These are phyloP conservation scores for Termitomyces sp. DNA, from an alignment of 768 basidiomycete genomes.

Conservation along the genomic window DNA sequence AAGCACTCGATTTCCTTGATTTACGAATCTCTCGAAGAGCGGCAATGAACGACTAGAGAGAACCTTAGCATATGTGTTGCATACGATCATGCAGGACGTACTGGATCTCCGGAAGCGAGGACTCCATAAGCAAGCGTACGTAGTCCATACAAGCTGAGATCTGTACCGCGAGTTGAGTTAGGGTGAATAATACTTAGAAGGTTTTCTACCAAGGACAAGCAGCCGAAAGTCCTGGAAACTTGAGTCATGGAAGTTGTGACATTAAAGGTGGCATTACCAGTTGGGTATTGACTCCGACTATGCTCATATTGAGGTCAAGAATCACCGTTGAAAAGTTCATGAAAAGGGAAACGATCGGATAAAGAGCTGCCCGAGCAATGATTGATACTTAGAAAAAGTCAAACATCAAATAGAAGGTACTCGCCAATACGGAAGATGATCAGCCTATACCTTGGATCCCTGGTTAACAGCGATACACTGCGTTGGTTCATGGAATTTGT, in stretches of 20 bases:
- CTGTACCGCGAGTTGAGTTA: neutral
- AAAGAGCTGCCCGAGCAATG: conserved; percentile 6
- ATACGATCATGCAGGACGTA: neutral
- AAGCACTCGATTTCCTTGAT: neutral
- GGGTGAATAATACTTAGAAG: neutral
- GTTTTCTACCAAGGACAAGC: conserved; percentile 12
- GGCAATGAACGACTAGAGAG: neutral
- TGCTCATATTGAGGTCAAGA: conserved; percentile 16
- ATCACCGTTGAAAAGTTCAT: conserved; percentile 16
- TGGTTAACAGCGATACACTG: neutral
- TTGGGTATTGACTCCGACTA: conserved; percentile 10
- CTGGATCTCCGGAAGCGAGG: neutral
- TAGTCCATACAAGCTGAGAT: neutral
- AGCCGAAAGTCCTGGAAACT: conserved; percentile 11
- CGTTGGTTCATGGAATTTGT: neutral
- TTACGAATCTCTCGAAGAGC: neutral
- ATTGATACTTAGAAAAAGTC: neutral
- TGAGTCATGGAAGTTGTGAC: neutral
- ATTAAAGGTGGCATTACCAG: conserved; percentile 2
- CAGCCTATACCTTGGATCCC: conserved; percentile 11
- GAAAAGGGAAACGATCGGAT: conserved; percentile 18
- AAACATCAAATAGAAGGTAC: neutral
- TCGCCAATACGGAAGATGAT: neutral
- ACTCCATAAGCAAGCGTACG: neutral
- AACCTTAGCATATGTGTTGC: neutral